These are phyloP conservation scores for Leishmania lainsoni DNA, from an alignment of 208 protist species.

Conservation along the genomic window DNA sequence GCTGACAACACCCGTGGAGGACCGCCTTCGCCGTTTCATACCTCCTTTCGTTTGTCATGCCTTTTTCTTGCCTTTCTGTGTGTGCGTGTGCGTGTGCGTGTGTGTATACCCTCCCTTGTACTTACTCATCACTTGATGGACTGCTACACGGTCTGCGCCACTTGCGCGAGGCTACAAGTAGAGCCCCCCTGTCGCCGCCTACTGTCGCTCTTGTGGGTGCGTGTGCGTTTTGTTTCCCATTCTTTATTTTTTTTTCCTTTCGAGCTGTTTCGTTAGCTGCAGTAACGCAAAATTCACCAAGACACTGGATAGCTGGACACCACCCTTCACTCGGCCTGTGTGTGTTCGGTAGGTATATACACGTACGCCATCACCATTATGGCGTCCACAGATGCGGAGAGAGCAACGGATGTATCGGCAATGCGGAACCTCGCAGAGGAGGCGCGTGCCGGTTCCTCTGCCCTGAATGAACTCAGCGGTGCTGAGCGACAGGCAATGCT, in stretches of 20 bases:
- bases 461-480: constrained; percentile 41
- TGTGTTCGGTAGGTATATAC: neutral
- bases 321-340: neutral
- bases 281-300: neutral
- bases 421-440: constrained; percentile 45
- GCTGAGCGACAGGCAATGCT: constrained; percentile 49
- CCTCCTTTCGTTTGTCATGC: neutral
- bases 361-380: constrained; percentile 2
- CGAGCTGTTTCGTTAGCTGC: neutral
- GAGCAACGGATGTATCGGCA: neutral
- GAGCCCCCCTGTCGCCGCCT: neutral
- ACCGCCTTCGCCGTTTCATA: neutral
- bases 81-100: constrained; percentile 3
- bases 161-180: neutral
- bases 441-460: constrained; percentile 57
- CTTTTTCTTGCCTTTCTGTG: neutral
- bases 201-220: neutral
- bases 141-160: neutral
- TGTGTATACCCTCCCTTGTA: neutral
- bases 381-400: neutral
- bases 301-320: neutral
- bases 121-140: neutral
- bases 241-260: neutral
- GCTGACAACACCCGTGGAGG: neutral
- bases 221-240: neutral